phyloP scores from a whole-genome alignment of 2,329 filamentous ascomycete species.

The Mariannaea sp. region DNA sequence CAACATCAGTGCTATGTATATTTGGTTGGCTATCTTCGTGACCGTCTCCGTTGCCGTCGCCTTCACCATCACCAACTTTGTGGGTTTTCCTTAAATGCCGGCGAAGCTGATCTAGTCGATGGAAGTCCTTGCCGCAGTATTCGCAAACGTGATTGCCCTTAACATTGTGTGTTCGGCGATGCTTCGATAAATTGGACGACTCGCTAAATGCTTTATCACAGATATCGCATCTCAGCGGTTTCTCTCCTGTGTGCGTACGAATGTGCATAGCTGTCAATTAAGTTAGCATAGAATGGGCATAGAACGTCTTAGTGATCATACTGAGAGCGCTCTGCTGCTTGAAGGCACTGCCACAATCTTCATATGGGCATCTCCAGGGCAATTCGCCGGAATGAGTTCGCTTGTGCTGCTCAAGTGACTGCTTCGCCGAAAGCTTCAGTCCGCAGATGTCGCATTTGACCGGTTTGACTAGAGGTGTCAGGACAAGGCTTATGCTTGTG shows the following conservation, averaged over 20 bases:
- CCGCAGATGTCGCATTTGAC: constrained; percentile 61
- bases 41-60: neutral
- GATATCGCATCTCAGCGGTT: constrained; percentile 62
- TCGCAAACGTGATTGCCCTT: constrained; percentile 57
- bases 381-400: constrained; percentile 69
- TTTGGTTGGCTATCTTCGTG: neutral
- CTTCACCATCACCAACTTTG: constrained; percentile 16
- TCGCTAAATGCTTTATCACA: constrained; percentile 66
- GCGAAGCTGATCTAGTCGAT: constrained; percentile 64
- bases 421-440: constrained; percentile 66
- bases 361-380: constrained; percentile 60
- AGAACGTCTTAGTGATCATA: constrained; percentile 44
- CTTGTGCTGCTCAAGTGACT: constrained; percentile 70
- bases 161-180: constrained; percentile 63
- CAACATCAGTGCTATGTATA: too few relatives aligned
- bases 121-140: constrained; percentile 61
- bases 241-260: constrained; percentile 68
- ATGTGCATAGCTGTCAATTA: constrained; percentile 63
- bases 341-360: constrained; percentile 61
- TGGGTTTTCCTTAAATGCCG: constrained; percentile 53
- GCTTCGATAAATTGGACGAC: constrained; percentile 70
- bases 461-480: constrained; percentile 57
- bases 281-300: constrained; percentile 25
- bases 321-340: constrained; percentile 71
- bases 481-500: constrained; percentile 3